phyloP scores from a whole-genome alignment of 2,329 filamentous ascomycete genomes.

The Volutella citrinella region DNA sequence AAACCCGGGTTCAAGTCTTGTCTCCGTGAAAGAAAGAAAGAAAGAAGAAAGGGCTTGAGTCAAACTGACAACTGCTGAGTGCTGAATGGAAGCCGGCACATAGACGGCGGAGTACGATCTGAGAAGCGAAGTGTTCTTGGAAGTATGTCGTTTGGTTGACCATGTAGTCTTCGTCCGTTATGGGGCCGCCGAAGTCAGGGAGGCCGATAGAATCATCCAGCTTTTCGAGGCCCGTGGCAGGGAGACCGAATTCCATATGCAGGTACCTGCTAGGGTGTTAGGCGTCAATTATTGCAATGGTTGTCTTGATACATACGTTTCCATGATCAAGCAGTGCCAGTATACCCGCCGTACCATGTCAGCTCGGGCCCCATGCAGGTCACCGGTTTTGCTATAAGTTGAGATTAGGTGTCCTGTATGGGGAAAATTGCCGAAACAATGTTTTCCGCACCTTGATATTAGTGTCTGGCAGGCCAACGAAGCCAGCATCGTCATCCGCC shows the following conservation, averaged over 20 bases:
- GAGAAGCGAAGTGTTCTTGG: conserved; percentile 57
- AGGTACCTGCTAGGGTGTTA: conserved; percentile 49
- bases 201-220: conserved; percentile 53
- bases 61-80: conserved; percentile 49
- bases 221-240: conserved; percentile 51
- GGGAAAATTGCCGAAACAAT: neutral
- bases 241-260: conserved; percentile 57
- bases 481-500: conserved; percentile 54
- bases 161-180: conserved; percentile 44
- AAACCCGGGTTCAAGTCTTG: too few species aligned
- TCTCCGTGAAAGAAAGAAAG: neutral
- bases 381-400: conserved; percentile 19
- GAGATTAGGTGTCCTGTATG: conserved; percentile 2
- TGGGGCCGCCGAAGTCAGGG: conserved; percentile 49
- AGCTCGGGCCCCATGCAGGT: conserved; percentile 21
- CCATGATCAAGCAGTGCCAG: conserved; percentile 27
- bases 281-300: too few species aligned
- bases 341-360: conserved; percentile 24
- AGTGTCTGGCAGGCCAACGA: conserved; percentile 56
- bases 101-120: conserved; percentile 54
- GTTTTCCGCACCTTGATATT: conserved; percentile 45
- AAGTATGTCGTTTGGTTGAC: conserved; percentile 51
- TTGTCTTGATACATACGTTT: too few species aligned
- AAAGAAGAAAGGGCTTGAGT: conserved; percentile 8
- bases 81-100: conserved; percentile 50